Conservation (phyloP, 371 early-diverging fungal genomes). For the Rhizopus arrhizus region DNA sequence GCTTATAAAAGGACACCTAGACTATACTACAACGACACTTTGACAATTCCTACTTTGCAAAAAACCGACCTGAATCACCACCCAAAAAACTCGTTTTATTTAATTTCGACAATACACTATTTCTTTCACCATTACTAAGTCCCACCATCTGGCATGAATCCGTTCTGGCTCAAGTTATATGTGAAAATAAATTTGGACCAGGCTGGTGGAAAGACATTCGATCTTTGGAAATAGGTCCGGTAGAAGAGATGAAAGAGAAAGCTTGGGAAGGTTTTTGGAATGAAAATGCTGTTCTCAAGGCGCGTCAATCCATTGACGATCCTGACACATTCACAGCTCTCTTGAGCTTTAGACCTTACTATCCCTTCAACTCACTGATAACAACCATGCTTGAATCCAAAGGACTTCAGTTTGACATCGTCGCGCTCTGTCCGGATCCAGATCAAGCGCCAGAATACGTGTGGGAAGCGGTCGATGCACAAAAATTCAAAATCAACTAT, state of each 20-base stretch:
- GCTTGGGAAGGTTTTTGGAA: constrained; percentile 30
- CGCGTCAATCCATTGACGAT: constrained; percentile 25
- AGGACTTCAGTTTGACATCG: constrained; percentile 45
- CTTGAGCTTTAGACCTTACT: constrained; percentile 52
- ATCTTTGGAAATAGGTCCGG: constrained; percentile 13
- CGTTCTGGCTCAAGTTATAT: constrained; percentile 52
- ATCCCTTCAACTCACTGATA: constrained; percentile 40
- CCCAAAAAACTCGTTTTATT: constrained; percentile 45
- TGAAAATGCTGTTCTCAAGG: constrained; percentile 18
- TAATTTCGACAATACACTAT: constrained; percentile 85
- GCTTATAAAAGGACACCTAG: background rate
- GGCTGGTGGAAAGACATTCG: constrained; percentile 72
- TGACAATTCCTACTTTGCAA: constrained; percentile 4
- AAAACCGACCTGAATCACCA: background rate
- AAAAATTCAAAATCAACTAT: constrained; percentile 3
- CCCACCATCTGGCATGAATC: constrained; percentile 65
- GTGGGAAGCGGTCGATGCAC: background rate
- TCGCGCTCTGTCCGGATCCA: constrained; percentile 44
- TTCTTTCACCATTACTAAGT: constrained; percentile 77
- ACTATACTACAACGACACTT: constrained; percentile 11
- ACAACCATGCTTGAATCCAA: constrained; percentile 29
- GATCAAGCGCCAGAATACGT: background rate
- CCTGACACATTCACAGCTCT: constrained; percentile 43
- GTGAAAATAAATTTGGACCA: constrained; percentile 48
- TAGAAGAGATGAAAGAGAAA: constrained; percentile 9